phyloP scores from a whole-genome alignment of 1,139 yeast species.

The Pichia sp. region DNA sequence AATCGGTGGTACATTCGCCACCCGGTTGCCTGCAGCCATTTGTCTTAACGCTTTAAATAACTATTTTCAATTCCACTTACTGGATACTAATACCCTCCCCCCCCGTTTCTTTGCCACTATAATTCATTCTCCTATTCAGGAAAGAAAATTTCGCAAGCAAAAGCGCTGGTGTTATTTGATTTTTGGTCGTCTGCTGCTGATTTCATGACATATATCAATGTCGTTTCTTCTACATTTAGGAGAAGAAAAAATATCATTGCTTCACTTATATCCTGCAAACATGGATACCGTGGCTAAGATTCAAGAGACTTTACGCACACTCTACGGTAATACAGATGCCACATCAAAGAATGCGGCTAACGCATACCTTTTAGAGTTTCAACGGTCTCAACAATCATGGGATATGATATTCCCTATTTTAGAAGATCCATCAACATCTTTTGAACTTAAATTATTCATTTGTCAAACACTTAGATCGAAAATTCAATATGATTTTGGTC shows the following conservation, averaged over 20 bases:
- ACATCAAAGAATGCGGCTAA: slow-evolving; percentile 54
- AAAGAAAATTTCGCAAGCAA: no score
- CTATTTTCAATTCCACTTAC: no score
- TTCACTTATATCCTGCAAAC: not conserved
- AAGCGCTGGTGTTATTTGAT: no score
- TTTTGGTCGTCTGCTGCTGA: no score
- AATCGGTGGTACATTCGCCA: slow-evolving; percentile 65
- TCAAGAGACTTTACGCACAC: slow-evolving; percentile 50
- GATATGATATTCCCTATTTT: slow-evolving; percentile 33
- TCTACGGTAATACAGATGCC: slow-evolving; percentile 47
- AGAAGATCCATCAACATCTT: slow-evolving; percentile 16
- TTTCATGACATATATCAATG: no score
- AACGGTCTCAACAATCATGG: slow-evolving; percentile 75
- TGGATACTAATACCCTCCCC: no score
- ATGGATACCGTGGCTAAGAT: slow-evolving; percentile 18
- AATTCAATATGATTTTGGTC: slow-evolving; percentile 75
- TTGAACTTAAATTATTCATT: slow-evolving; percentile 69
- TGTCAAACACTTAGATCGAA: slow-evolving; percentile 88
- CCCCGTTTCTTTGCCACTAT: no score
- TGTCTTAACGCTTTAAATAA: not conserved
- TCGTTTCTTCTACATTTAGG: no score
- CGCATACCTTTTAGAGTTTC: slow-evolving; percentile 68
- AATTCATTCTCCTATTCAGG: no score
- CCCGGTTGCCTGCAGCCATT: slow-evolving; percentile 2
- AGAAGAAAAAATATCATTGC: not conserved